phyloP scores from a whole-genome alignment of 2,329 filamentous ascomycete species.

The Didymella glomerata region DNA sequence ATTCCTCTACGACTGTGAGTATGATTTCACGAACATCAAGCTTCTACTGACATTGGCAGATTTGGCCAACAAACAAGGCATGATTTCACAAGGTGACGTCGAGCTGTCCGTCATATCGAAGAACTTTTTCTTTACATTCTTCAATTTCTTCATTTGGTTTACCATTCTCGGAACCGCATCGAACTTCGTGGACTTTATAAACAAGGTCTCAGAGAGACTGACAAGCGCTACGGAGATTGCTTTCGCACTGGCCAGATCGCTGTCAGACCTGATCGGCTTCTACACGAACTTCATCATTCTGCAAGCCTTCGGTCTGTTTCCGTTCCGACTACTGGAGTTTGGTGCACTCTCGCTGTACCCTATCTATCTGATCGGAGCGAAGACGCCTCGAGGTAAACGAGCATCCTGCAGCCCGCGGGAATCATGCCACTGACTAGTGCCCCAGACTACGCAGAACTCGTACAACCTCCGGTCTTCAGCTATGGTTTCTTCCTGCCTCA shows the following conservation, averaged over 20 bases:
- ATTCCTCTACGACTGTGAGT: conserved; percentile 86
- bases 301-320: conserved; percentile 91
- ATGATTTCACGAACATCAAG: too few species aligned
- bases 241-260: conserved; percentile 74
- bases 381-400: conserved; percentile 73
- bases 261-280: conserved; percentile 79
- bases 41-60: conserved; percentile 47
- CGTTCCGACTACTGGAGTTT: conserved; percentile 89
- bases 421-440: conserved; percentile 3
- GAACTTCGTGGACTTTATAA: conserved; percentile 72
- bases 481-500: conserved; percentile 97
- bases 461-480: conserved; percentile 84
- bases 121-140: conserved; percentile 99
- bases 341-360: conserved; percentile 86
- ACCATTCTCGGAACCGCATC: conserved; percentile 84
- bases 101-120: conserved; percentile 96
- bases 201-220: conserved; percentile 73
- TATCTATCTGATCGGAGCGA: conserved; percentile 77
- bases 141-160: conserved; percentile 97
- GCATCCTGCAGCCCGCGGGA: too few species aligned
- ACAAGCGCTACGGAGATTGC: conserved; percentile 83
- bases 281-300: conserved; percentile 95
- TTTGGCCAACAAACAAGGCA: conserved; percentile 88
- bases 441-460: conserved; percentile 79
- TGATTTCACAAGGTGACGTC: conserved; percentile 93